Conservation (phyloP, 768 basidiomycete species). For the Termitomyces sp. region DNA sequence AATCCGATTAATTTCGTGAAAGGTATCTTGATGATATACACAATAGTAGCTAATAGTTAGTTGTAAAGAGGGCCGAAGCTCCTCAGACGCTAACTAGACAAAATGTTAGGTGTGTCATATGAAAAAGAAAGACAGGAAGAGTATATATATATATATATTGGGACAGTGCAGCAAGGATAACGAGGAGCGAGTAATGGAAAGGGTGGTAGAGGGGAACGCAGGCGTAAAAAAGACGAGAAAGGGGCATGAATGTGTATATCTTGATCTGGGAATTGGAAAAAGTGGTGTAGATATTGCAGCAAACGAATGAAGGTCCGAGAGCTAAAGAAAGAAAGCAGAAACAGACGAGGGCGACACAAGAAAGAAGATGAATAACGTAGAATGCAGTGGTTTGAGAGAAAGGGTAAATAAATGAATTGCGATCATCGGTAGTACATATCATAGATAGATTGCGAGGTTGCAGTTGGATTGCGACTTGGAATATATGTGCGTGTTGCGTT, state of each 20-base stretch:
- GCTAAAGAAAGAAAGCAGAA: slow-evolving; percentile 15
- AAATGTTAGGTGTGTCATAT: slow-evolving; percentile 16
- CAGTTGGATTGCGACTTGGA: slow-evolving; percentile 18
- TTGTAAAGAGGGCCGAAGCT: slow-evolving; percentile 6
- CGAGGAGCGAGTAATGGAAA: slow-evolving; percentile 10
- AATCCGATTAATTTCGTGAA: slow-evolving; percentile 14
- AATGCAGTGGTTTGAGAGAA: slow-evolving; percentile 16
- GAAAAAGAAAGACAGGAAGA: slow-evolving; percentile 13
- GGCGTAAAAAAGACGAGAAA: slow-evolving; percentile 7
- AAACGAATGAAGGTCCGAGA: slow-evolving; percentile 18
- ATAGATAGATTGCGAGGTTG: slow-evolving; percentile 21
- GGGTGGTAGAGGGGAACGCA: slow-evolving; percentile 4
- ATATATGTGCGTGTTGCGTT: slow-evolving; percentile 19
- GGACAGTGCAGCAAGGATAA: slow-evolving; percentile 12
- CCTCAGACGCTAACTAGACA: slow-evolving; percentile 15
- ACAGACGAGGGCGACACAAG: slow-evolving; percentile 13
- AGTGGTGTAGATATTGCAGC: slow-evolving; percentile 19
- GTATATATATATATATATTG: slow-evolving; percentile 8
- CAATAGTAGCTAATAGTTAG: slow-evolving; percentile 16
- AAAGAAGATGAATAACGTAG: slow-evolving; percentile 20
- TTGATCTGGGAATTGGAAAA: slow-evolving; percentile 9
- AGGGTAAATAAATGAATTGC: slow-evolving; percentile 15
- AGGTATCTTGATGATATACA: slow-evolving; percentile 26
- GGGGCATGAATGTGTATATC: slow-evolving; percentile 14
- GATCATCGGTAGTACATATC: slow-evolving; percentile 23